Percentiles rank a stretch among this genome's conserved stretches.
phyloP scores from a whole-genome alignment of 176 grass and related monocot genomes.

The Musa troglodytarum region DNA sequence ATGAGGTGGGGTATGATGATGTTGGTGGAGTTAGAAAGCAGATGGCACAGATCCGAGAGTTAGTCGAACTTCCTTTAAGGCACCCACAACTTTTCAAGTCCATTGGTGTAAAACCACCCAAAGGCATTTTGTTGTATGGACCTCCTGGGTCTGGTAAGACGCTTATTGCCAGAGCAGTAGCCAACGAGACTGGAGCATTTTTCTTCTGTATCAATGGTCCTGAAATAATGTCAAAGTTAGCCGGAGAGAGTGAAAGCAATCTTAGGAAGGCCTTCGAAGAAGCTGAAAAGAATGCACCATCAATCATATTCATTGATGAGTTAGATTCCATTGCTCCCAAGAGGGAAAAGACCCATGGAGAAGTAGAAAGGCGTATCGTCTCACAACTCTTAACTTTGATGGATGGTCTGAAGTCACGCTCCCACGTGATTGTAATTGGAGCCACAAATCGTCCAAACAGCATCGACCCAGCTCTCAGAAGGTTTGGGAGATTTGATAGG shows the following conservation, averaged over 20 bases:
- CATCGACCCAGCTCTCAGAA: slow-evolving; percentile 51
- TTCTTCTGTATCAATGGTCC: too few species aligned
- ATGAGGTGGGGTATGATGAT: slow-evolving; percentile 47
- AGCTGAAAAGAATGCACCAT: too few species aligned
- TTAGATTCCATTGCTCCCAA: slow-evolving; percentile 42
- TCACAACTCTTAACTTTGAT: slow-evolving; percentile 50
- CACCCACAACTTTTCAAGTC: slow-evolving; percentile 53
- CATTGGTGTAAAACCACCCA: slow-evolving; percentile 57
- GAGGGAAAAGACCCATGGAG: not conserved
- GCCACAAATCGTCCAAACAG: slow-evolving; percentile 59
- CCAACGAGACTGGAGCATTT: too few species aligned
- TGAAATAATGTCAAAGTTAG: slow-evolving; percentile 31
- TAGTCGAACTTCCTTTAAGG: slow-evolving; percentile 47
- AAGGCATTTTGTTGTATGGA: slow-evolving; percentile 30
- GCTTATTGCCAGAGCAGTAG: too few species aligned
- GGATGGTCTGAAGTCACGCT: slow-evolving; percentile 44
- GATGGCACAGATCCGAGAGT: slow-evolving; percentile 43
- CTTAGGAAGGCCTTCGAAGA: slow-evolving; percentile 37
- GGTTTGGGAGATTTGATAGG: not conserved
- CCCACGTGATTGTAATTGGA: not conserved
- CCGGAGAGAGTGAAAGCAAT: slow-evolving; percentile 56
- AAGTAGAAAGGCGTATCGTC: slow-evolving; percentile 29
- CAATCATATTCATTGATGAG: slow-evolving; percentile 39
- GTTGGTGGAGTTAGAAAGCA: slow-evolving; percentile 59
- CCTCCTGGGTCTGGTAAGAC: too few species aligned